A percentile compares a stretch with the other conserved stretches of the same genome.
Conservation (phyloP, 257 asterid genomes). For the Gentiana dahurica region DNA sequence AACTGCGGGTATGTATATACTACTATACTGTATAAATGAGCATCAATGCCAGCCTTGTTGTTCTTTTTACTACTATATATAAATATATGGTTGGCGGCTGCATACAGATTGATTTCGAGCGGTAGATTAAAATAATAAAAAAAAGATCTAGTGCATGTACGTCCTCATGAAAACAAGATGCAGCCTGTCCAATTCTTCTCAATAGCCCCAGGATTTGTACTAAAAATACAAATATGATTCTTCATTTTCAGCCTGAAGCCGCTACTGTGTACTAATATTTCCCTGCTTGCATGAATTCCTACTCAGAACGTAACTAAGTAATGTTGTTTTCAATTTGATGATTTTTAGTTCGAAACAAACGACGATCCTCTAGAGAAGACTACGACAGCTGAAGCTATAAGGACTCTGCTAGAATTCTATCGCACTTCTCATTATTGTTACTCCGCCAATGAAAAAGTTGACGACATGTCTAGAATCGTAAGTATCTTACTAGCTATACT, state of each 20-base stretch:
- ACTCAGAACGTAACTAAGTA: not conserved
- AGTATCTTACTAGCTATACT: conserved; percentile 16
- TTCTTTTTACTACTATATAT: too few species aligned
- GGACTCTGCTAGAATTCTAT: conserved; percentile 49
- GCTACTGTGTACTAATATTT: not conserved
- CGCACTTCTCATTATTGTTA: conserved; percentile 53
- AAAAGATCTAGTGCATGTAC: too few species aligned
- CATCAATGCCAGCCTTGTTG: too few species aligned
- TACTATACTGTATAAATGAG: too few species aligned
- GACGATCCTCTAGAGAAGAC: conserved; percentile 93
- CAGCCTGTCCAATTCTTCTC: not conserved
- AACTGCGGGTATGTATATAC: conserved; percentile 45
- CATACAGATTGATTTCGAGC: not conserved
- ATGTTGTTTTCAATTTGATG: not conserved
- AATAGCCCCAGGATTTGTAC: too few species aligned
- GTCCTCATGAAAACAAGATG: too few species aligned
- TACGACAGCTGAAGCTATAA: conserved; percentile 81
- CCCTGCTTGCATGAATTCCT: too few species aligned
- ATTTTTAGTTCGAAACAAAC: conserved; percentile 56
- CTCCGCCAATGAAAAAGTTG: conserved; percentile 59
- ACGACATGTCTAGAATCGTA: conserved; percentile 86
- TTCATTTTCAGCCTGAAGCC: not conserved
- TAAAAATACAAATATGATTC: too few species aligned
- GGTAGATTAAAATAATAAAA: too few species aligned
- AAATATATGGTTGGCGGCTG: too few species aligned